Conservation (phyloP, 2,329 filamentous ascomycete species). For the Fusarium neocosmosporiellum region DNA sequence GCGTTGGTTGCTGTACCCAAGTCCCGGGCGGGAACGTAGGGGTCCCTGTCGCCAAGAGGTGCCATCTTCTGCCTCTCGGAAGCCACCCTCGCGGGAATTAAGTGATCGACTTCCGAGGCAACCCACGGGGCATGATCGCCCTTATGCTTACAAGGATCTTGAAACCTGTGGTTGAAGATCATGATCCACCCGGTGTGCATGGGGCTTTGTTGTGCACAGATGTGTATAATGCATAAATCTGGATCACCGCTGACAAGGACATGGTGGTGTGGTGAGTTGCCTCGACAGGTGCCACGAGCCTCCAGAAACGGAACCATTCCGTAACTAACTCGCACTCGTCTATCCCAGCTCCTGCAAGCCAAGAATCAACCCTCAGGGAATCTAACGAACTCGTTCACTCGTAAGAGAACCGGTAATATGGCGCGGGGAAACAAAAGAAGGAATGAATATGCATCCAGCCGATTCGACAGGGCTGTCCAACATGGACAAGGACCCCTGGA, state of each 20-base stretch:
- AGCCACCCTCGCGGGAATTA: background rate
- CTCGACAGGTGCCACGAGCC: too few relatives aligned
- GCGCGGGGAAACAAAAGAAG: background rate
- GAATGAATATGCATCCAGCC: background rate
- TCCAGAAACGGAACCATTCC: background rate
- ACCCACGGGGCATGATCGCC: background rate
- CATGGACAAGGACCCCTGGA: background rate
- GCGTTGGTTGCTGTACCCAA: background rate
- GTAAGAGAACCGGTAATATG: background rate
- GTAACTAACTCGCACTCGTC: background rate
- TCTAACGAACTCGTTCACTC: background rate
- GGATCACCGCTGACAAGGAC: background rate
- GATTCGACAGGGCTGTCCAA: background rate
- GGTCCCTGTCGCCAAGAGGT: background rate
- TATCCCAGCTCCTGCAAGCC: background rate
- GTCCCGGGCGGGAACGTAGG: background rate
- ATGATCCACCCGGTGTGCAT: background rate
- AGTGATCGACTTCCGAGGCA: background rate
- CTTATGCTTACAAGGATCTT: background rate
- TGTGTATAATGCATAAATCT: background rate
- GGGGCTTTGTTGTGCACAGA: background rate
- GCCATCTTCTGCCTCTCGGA: background rate
- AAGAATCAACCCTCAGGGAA: background rate
- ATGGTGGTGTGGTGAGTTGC: background rate
- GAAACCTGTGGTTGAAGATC: background rate